Evolutionary conservation across 192 early-diverging fungal genomes (phyloP).

Genomic region (Coemansia sp.): DNA sequence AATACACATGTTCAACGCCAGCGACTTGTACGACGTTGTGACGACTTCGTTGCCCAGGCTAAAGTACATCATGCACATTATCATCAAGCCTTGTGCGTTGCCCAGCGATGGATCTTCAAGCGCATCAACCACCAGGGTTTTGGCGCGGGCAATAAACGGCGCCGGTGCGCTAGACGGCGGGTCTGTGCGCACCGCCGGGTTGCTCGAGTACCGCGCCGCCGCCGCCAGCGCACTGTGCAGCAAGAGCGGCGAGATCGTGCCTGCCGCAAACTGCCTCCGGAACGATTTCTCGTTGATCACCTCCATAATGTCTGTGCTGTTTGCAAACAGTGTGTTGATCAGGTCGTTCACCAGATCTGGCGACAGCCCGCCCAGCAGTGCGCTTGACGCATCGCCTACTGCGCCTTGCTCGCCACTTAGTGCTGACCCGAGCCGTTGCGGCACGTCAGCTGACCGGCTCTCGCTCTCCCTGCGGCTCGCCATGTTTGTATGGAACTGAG

Average conservation of each 20-base stretch:
- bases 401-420: slow-evolving; percentile 8
- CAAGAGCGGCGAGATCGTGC: slow-evolving; percentile 47
- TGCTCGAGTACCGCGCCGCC: slow-evolving; percentile 47
- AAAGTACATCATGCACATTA: slow-evolving; percentile 53
- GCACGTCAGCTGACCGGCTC: slow-evolving; percentile 17
- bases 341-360: slow-evolving; percentile 31
- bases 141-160: slow-evolving; percentile 35
- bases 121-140: slow-evolving; percentile 38
- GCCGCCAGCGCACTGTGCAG: slow-evolving; percentile 43
- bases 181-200: slow-evolving; percentile 42
- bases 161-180: slow-evolving; percentile 48
- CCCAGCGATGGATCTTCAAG: slow-evolving; percentile 51
- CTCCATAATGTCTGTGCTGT: slow-evolving; percentile 17
- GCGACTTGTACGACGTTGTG: slow-evolving; percentile 46
- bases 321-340: slow-evolving; percentile 38
- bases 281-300: slow-evolving; percentile 43
- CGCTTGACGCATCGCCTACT: neutral
- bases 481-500: neutral
- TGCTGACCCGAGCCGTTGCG: slow-evolving; percentile 8
- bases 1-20: slow-evolving; percentile 54
- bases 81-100: slow-evolving; percentile 51
- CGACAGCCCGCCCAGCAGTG: slow-evolving; percentile 5
- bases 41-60: slow-evolving; percentile 42
- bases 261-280: slow-evolving; percentile 41
- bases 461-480: slow-evolving; percentile 17